Conservation (phyloP, 2,329 filamentous ascomycete species). For the Aureobasidium sp. region DNA sequence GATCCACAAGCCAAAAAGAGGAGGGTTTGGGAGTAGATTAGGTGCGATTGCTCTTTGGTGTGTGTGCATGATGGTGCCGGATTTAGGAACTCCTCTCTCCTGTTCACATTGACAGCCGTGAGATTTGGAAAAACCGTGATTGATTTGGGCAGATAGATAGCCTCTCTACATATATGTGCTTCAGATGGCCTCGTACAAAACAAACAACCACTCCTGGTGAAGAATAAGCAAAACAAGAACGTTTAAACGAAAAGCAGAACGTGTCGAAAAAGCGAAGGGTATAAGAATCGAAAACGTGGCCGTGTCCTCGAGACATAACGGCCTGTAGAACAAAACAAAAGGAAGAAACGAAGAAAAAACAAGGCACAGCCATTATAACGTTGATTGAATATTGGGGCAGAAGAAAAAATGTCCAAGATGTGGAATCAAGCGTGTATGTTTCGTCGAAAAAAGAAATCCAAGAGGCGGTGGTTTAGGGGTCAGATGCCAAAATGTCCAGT, state of each 20-base stretch:
- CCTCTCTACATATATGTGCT: background rate
- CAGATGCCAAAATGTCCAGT: background rate
- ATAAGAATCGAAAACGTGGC: constrained; percentile 3
- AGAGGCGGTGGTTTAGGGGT: background rate
- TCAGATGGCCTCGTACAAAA: background rate
- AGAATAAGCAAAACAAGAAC: background rate
- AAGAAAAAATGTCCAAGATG: background rate
- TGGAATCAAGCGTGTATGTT: background rate
- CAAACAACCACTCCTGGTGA: background rate
- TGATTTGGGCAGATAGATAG: background rate
- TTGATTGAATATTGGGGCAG: background rate
- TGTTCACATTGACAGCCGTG: no score
- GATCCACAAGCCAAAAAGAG: background rate
- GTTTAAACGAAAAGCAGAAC: background rate
- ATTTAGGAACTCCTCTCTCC: no score
- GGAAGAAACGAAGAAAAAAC: background rate
- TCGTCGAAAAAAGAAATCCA: background rate
- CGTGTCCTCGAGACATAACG: background rate
- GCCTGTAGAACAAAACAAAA: background rate
- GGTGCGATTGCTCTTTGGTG: no score
- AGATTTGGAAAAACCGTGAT: background rate
- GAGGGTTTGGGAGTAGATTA: background rate
- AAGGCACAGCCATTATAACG: constrained; percentile 7
- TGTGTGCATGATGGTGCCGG: no score
- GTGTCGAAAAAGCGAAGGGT: background rate